These are phyloP conservation scores for Neurospora sp. DNA, from an alignment of 495 filamentous ascomycete species.

Conservation along the genomic window DNA sequence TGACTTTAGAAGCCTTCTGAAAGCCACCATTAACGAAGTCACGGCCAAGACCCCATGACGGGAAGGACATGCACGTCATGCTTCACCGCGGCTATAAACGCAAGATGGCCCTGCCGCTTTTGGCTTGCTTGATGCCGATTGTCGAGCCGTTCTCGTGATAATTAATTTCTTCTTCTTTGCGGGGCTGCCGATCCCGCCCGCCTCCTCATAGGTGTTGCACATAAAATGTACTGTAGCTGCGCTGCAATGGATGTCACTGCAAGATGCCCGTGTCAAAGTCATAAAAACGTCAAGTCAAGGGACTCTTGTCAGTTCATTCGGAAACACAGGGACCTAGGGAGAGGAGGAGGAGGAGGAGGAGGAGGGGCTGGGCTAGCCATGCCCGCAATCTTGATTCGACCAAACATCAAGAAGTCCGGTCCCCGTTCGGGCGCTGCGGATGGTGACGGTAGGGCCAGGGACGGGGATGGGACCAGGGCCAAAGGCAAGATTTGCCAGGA, in stretches of 20 bases:
- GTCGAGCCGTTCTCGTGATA: neutral
- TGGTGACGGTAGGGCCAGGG: neutral
- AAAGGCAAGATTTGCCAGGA: neutral
- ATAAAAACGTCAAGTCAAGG: neutral
- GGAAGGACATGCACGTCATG: neutral
- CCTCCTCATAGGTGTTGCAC: neutral
- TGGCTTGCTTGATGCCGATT: neutral
- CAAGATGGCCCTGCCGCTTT: neutral
- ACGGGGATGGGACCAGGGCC: neutral
- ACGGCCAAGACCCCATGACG: neutral
- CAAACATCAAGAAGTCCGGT: neutral
- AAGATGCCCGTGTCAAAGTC: neutral
- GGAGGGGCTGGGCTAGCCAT: neutral
- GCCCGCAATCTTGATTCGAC: neutral
- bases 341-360: neutral
- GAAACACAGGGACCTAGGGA: neutral
- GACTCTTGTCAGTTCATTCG: neutral
- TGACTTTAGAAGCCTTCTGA: neutral
- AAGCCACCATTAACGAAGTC: neutral
- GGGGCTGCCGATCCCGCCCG: neutral
- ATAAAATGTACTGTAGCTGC: neutral
- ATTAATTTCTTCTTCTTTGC: neutral
- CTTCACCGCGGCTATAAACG: neutral
- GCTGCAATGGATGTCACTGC: neutral
- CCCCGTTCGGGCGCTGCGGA: neutral